Conservation (phyloP, 2,329 filamentous ascomycete genomes). For the Hymenoscyphus albidus region DNA sequence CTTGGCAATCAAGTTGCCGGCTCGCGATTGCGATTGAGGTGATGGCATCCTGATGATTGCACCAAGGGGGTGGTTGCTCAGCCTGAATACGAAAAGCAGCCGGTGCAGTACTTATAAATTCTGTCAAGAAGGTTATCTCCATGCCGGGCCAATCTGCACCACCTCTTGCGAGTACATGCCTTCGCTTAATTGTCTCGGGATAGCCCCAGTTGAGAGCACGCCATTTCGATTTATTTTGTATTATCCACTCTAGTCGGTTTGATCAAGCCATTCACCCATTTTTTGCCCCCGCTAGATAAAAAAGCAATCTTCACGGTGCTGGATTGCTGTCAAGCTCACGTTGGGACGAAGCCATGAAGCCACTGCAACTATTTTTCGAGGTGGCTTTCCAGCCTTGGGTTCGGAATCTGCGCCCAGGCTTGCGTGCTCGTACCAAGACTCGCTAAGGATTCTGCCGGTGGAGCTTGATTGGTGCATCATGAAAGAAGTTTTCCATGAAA, state of each 20-base stretch:
- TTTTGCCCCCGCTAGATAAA: neutral
- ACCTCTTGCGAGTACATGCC: neutral
- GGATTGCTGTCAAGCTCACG: neutral
- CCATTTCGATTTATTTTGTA: neutral
- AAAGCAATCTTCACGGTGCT: neutral
- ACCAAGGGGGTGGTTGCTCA: neutral
- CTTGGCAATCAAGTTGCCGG: constrained; percentile 73
- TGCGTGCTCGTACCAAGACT: constrained; percentile 1
- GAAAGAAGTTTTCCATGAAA: neutral
- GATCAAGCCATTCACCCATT: neutral
- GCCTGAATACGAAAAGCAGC: constrained; percentile 1
- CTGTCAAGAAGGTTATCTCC: neutral
- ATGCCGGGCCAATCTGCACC: neutral
- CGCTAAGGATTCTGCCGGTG: neutral
- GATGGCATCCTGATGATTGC: neutral
- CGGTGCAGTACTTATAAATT: neutral
- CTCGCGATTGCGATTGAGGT: constrained; percentile 16
- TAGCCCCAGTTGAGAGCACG: neutral
- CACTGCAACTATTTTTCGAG: neutral
- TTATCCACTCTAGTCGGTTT: neutral
- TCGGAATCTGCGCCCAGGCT: neutral
- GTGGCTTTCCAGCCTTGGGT: neutral
- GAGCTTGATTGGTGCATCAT: neutral
- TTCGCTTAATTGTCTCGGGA: neutral
- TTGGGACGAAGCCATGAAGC: neutral